Evolutionary conservation across 352 stramenopile species (phyloP).

Genomic region (Globisporangium spiculum): DNA sequence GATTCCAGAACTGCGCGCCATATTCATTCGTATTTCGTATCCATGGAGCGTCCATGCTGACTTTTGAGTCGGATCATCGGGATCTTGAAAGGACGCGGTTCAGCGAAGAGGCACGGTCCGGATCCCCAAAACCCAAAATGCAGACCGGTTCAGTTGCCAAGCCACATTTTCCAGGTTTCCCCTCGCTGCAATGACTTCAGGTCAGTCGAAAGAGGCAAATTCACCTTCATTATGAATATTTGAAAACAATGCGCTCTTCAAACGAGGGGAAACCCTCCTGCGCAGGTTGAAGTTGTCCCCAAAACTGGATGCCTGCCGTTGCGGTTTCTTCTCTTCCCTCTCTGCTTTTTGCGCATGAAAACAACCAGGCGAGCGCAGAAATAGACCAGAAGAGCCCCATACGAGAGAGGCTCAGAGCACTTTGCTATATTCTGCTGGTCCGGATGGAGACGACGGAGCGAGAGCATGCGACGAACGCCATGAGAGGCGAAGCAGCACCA

Average conservation of each 20-base stretch:
- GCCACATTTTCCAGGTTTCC: neutral
- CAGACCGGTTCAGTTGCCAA: neutral
- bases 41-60: neutral
- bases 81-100: constrained; percentile 16
- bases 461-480: neutral
- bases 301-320: neutral
- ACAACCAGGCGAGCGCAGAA: neutral
- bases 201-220: neutral
- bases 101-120: constrained; percentile 1
- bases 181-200: constrained; percentile 11
- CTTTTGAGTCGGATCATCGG: neutral
- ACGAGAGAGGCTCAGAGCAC: neutral
- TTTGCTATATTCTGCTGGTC: neutral
- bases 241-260: neutral
- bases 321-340: neutral
- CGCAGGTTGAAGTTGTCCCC: constrained; percentile 6
- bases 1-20: neutral
- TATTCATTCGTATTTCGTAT: neutral
- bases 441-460: constrained; percentile 6
- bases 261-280: neutral
- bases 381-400: neutral
- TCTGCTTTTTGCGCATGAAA: neutral
- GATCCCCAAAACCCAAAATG: neutral
- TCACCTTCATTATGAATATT: neutral
- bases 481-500: neutral